Percentiles rank a stretch among this genome's conserved stretches.
phyloP scores from a whole-genome alignment of 2,329 filamentous ascomycete genomes.

The Exophiala xenobiotica region DNA sequence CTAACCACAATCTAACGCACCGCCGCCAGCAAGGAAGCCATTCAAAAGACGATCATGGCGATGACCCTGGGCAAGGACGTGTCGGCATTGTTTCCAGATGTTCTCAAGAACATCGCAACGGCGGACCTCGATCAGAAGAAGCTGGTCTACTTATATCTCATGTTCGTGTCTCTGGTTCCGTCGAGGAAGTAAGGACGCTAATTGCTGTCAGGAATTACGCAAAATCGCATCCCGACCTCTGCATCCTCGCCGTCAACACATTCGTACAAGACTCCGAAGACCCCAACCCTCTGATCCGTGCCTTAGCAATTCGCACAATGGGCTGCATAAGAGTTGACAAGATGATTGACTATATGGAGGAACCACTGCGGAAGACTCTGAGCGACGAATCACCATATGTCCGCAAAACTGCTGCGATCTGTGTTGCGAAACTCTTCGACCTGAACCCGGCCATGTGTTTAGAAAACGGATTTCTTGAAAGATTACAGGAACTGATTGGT shows the following conservation, averaged over 20 bases:
- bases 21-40: slow-evolving; percentile 77
- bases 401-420: slow-evolving; percentile 95
- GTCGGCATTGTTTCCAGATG: slow-evolving; percentile 92
- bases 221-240: slow-evolving; percentile 97
- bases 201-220: slow-evolving; percentile 79
- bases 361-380: slow-evolving; percentile 90
- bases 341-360: slow-evolving; percentile 99
- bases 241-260: slow-evolving; percentile 97
- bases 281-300: slow-evolving; percentile 91
- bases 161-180: slow-evolving; percentile 58
- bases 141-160: slow-evolving; percentile 95
- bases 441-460: slow-evolving; percentile 89
- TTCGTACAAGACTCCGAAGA: slow-evolving; percentile 99
- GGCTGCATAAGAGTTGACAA: slow-evolving; percentile 97
- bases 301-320: slow-evolving; percentile 95
- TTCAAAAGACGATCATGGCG: slow-evolving; percentile 99
- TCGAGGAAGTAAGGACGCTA: slow-evolving; percentile 2
- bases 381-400: slow-evolving; percentile 98
- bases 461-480: slow-evolving; percentile 94
- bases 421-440: slow-evolving; percentile 96
- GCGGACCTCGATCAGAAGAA: slow-evolving; percentile 97
- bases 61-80: slow-evolving; percentile 99
- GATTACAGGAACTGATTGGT: slow-evolving; percentile 89
- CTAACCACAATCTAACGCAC: slow-evolving; percentile 23
- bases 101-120: slow-evolving; percentile 98